These are phyloP conservation scores for Colletotrichum tropicale DNA, from an alignment of 2,329 filamentous ascomycete species.

Conservation along the genomic window DNA sequence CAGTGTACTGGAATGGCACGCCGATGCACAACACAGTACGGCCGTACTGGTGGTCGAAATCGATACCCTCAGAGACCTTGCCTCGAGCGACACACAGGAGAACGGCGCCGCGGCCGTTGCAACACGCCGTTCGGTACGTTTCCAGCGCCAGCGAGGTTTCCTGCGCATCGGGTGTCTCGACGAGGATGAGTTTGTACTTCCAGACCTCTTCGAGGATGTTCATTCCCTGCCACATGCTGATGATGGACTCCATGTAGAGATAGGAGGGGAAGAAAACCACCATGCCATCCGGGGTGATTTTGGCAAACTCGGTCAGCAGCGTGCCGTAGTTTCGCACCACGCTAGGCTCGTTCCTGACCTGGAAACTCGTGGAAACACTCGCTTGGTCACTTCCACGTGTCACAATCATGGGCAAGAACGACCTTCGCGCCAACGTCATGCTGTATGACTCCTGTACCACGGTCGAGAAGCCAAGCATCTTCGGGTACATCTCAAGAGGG, in stretches of 20 bases:
- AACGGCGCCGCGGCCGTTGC: conserved; percentile 93
- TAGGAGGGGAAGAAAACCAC: conserved; percentile 99
- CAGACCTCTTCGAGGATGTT: conserved; percentile 96
- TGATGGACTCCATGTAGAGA: conserved; percentile 98
- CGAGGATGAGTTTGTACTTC: conserved; percentile 98
- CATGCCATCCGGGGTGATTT: conserved; percentile 93
- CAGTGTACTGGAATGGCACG: conserved; percentile 98
- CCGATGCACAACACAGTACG: conserved; percentile 95
- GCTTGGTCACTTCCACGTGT: conserved; percentile 94
- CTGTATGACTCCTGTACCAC: conserved; percentile 96
- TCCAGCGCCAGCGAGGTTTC: conserved; percentile 95
- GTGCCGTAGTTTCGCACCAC: conserved; percentile 98
- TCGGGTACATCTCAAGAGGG: conserved; percentile 97
- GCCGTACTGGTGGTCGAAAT: conserved; percentile 99
- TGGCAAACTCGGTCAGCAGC: conserved; percentile 91
- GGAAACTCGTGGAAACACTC: conserved; percentile 90
- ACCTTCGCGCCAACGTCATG: conserved; percentile 92
- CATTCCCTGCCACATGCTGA: conserved; percentile 99
- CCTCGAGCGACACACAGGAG: conserved; percentile 94
- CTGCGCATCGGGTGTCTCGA: conserved; percentile 96
- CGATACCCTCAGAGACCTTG: conserved; percentile 97
- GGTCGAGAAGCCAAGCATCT: conserved; percentile 93
- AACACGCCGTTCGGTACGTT: conserved; percentile 96
- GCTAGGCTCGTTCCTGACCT: conserved; percentile 92
- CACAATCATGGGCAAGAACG: conserved; percentile 98